These are phyloP conservation scores for Cinnamomum micranthum DNA, from an alignment of 164 flowering plant species.

Conservation along the genomic window DNA sequence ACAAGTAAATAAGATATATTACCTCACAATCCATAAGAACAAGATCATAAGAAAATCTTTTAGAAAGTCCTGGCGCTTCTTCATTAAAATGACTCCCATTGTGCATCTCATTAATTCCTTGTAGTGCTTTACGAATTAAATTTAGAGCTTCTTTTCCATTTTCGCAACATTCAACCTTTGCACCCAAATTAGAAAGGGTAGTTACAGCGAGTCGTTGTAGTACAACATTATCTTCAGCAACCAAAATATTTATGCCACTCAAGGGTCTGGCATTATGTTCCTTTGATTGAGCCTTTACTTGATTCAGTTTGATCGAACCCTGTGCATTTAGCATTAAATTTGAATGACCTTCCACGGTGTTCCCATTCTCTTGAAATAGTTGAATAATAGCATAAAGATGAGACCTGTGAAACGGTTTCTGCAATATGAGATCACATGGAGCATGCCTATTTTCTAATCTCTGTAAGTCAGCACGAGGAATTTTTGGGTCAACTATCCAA, in stretches of 20 bases:
- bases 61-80: constrained; percentile 6
- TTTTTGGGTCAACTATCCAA: constrained; percentile 27
- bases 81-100: not conserved
- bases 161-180: constrained; percentile 27
- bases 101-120: not conserved
- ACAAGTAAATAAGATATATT: constrained; percentile 8
- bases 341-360: not conserved
- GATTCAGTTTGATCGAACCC: not conserved
- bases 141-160: constrained; percentile 53
- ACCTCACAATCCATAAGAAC: constrained; percentile 75
- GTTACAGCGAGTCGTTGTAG: constrained; percentile 19
- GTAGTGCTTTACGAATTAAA: constrained; percentile 24
- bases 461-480: not conserved
- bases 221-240: constrained; percentile 47
- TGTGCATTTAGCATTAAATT: not conserved
- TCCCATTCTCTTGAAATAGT: constrained; percentile 26
- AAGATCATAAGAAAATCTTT: constrained; percentile 38
- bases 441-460: not conserved
- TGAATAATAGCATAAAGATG: constrained; percentile 17
- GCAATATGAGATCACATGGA: constrained; percentile 20
- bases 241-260: constrained; percentile 50
- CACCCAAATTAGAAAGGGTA: constrained; percentile 37
- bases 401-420: constrained; percentile 43
- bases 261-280: constrained; percentile 18
- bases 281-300: not conserved